A percentile compares a stretch with the other conserved stretches of the same genome.
phyloP scores from a whole-genome alignment of 2,329 filamentous ascomycete genomes.

The Exophiala aquamarina region DNA sequence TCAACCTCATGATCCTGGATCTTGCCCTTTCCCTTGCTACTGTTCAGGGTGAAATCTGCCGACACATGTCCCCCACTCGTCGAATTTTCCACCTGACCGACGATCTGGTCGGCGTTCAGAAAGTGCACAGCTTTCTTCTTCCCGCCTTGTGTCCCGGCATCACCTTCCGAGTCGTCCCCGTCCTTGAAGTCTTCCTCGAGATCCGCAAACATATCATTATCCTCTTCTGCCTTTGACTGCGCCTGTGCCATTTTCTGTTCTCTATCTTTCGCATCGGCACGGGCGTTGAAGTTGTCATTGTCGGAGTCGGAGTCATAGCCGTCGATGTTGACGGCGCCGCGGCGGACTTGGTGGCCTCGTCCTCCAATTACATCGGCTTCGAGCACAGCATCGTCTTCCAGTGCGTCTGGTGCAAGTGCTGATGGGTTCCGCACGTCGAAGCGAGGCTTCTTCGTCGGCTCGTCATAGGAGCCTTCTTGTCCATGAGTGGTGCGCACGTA shows the following conservation, averaged over 20 bases:
- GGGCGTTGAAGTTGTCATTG: slow-evolving; percentile 81
- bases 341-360: slow-evolving; percentile 71
- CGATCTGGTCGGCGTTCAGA: slow-evolving; percentile 64
- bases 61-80: slow-evolving; percentile 70
- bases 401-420: slow-evolving; percentile 78
- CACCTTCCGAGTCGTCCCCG: slow-evolving; percentile 53
- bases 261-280: slow-evolving; percentile 62
- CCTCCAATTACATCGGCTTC: slow-evolving; percentile 90
- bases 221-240: slow-evolving; percentile 37
- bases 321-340: slow-evolving; percentile 92
- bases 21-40: slow-evolving; percentile 21
- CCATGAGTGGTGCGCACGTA: slow-evolving; percentile 74
- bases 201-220: slow-evolving; percentile 78
- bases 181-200: slow-evolving; percentile 59
- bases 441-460: slow-evolving; percentile 72
- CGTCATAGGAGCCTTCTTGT: slow-evolving; percentile 44
- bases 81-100: slow-evolving; percentile 74
- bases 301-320: slow-evolving; percentile 94
- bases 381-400: slow-evolving; percentile 72
- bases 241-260: slow-evolving; percentile 44
- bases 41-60: slow-evolving; percentile 53
- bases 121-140: slow-evolving; percentile 64
- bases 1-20: slow-evolving; percentile 64
- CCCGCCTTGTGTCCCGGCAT: slow-evolving; percentile 48
- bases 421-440: slow-evolving; percentile 96